These are phyloP conservation scores for Arachis hypogaea DNA, from an alignment of 306 rosid species.

Conservation along the genomic window DNA sequence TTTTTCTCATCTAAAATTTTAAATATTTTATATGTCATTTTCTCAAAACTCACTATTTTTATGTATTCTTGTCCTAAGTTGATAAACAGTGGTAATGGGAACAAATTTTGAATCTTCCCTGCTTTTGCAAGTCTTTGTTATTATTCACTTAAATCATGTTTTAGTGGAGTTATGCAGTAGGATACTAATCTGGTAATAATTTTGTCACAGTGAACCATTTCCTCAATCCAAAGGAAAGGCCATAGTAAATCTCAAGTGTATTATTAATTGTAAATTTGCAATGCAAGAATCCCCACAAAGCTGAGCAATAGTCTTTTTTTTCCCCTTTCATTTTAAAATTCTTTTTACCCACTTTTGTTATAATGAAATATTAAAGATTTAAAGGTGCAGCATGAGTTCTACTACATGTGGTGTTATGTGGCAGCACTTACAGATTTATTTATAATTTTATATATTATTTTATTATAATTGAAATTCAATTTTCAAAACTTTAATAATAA, in stretches of 20 bases:
- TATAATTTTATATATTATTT: no score
- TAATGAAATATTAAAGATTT: no score
- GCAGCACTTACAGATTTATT: background rate
- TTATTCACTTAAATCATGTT: slow-evolving; percentile 18
- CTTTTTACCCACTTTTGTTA: no score
- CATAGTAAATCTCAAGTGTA: background rate
- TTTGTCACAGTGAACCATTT: background rate
- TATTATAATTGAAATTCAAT: no score
- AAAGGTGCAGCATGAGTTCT: background rate
- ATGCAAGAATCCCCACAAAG: background rate
- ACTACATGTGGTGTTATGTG: slow-evolving; percentile 32
- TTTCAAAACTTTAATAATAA: background rate
- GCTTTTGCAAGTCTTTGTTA: slow-evolving; percentile 2
- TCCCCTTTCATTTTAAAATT: no score
- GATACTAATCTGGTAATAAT: background rate
- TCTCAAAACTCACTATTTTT: no score
- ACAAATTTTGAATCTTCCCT: background rate
- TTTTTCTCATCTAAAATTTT: no score
- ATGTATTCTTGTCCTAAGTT: no score
- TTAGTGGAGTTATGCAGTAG: slow-evolving; percentile 10
- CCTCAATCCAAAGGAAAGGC: background rate
- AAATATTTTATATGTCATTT: no score
- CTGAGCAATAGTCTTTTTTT: no score
- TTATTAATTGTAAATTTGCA: background rate
- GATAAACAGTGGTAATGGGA: no score